phyloP scores from a whole-genome alignment of 768 basidiomycete genomes.

The Rhizopogon salebrosus region DNA sequence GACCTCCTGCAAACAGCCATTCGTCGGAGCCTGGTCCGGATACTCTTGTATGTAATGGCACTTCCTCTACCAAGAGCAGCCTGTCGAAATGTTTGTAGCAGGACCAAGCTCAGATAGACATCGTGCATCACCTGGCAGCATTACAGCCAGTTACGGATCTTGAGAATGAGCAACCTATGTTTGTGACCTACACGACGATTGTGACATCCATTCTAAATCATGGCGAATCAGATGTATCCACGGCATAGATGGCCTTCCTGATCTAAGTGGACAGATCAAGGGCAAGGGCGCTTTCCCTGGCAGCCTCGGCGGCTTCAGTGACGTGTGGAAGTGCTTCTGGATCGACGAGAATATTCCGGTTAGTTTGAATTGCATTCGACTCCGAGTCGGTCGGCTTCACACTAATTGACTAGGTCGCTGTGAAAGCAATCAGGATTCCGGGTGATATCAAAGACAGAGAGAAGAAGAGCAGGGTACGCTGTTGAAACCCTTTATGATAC shows the following conservation, averaged over 20 bases:
- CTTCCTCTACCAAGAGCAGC: neutral
- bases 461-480: neutral
- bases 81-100: neutral
- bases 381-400: neutral
- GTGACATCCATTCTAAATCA: neutral
- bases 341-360: neutral
- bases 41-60: neutral
- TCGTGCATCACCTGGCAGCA: neutral
- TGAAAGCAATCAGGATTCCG: conserved; percentile 1
- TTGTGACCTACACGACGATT: neutral
- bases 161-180: neutral
- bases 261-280: conserved; percentile 5
- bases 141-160: neutral
- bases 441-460: neutral
- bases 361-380: neutral
- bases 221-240: neutral
- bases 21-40: neutral
- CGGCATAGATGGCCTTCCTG: neutral
- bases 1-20: neutral
- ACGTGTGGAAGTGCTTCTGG: conserved; percentile 38
- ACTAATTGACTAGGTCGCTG: neutral
- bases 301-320: conserved; percentile 40
- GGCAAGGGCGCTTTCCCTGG: conserved; percentile 25
- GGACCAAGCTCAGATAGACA: neutral
- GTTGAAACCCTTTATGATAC: neutral